Base-by-base conservation (phyloP, 257 asterid genomes). In the Anisodus acutangulus region DNA sequence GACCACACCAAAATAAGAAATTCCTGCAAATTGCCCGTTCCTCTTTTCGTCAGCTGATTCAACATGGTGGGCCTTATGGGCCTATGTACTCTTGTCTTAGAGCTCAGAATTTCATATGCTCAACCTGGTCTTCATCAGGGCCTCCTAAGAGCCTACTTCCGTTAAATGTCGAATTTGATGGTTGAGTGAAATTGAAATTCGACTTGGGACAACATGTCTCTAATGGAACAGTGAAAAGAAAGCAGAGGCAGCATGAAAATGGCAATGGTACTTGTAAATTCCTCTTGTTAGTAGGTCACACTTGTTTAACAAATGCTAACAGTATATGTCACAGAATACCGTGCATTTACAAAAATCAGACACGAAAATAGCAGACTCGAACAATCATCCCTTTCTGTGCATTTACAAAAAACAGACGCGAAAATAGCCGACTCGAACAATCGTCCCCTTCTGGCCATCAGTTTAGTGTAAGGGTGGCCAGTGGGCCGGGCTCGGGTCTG, bases 31-130 rank as follows among this genome's bases (percentile, higher is more conserved):
- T 31, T 31, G 35, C 35, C 1, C 35, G 35, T 31, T 31, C 35
- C 35, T 31, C 35, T 31, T 31, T 31, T 31, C 35, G 35, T 51
- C 11, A 8, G 11, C 15, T 64, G 45, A 64, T 64, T 68, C 51
- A 15, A 37, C 10, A 70, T 70, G 35, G 55, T 17, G 78, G 79
- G 78, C 26, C 78, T 39, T 39, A 7, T 68, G 78, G 66, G 69
- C 39, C 69, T 62, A 59, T n/a, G 5, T 19, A 22, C 39, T 8
- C 31, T 17, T n/a, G 31, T 59, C 31, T 6, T 1, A 17, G 4
- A 6, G 35, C 35, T 26, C 26, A 58, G 26, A 58, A 7, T 17
- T 17, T 57, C 62, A 57, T 57, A n/a, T 13, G 62, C 17, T 5
- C 63, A 58, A 58, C 51, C 49, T 37, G 76, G 26, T 68, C 26